A percentile compares a stretch with the other conserved stretches of the same genome.
Conservation (phyloP, 2,329 filamentous ascomycete genomes). For the Aspergillus awamori region DNA sequence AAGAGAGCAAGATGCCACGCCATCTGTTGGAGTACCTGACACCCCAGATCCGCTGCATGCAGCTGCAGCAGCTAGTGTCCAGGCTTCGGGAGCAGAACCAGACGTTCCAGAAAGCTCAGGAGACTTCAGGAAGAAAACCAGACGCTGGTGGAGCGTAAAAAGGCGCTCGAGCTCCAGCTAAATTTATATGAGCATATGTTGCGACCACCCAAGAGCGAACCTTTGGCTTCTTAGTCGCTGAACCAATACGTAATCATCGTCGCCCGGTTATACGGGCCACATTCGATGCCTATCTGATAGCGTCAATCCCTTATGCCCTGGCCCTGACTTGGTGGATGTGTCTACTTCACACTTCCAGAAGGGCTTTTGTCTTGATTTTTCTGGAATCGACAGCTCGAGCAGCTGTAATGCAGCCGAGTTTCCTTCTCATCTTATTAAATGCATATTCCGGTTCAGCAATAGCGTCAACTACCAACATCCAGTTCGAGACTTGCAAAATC, state of each 20-base stretch:
- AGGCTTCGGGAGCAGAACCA: slow-evolving; percentile 43
- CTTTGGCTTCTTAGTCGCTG: slow-evolving; percentile 29
- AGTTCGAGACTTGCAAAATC: not conserved
- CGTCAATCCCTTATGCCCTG: slow-evolving; percentile 35
- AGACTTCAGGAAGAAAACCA: slow-evolving; percentile 40
- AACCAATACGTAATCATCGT: slow-evolving; percentile 35
- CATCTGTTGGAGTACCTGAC: slow-evolving; percentile 44
- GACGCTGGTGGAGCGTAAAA: slow-evolving; percentile 37
- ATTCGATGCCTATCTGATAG: slow-evolving; percentile 31
- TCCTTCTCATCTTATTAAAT: slow-evolving; percentile 10
- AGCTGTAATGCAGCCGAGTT: not conserved
- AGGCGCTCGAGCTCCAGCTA: slow-evolving; percentile 40
- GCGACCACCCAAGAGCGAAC: slow-evolving; percentile 39
- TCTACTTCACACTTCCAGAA: not conserved
- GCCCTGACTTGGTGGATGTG: slow-evolving; percentile 8
- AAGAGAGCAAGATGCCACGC: no score
- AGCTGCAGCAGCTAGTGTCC: slow-evolving; percentile 38
- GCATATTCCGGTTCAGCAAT: slow-evolving; percentile 32
- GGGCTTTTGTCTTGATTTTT: slow-evolving; percentile 15
- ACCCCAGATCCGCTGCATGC: no score
- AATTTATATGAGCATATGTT: slow-evolving; percentile 19
- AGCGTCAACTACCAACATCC: slow-evolving; percentile 25
- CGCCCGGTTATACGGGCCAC: slow-evolving; percentile 36
- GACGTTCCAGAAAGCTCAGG: slow-evolving; percentile 37
- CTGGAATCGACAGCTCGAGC: slow-evolving; percentile 16